phyloP scores from a whole-genome alignment of 2,329 filamentous ascomycete genomes.

The Onygenales sp. region DNA sequence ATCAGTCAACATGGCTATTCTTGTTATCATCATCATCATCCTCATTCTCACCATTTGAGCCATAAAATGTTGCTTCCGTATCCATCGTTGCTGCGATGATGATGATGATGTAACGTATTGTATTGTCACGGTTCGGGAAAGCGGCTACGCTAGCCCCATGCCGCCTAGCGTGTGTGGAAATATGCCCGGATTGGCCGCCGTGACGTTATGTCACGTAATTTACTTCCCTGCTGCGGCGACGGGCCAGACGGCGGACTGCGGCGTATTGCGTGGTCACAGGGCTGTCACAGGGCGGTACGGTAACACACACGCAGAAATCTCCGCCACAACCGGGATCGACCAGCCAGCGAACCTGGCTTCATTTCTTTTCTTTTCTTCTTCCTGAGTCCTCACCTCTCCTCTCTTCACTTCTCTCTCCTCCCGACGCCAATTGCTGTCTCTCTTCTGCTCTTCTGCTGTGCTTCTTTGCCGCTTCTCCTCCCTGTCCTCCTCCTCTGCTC shows the following conservation, averaged over 20 bases:
- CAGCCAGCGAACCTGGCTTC: not conserved
- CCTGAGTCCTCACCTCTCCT: not conserved
- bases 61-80: not conserved
- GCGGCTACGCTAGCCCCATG: not conserved
- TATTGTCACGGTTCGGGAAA: not conserved
- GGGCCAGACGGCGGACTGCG: too few relatives aligned
- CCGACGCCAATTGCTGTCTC: not conserved
- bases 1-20: too few relatives aligned
- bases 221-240: too few relatives aligned
- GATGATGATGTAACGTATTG: not conserved
- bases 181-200: constrained; percentile 1
- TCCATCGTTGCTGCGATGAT: not conserved
- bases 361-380: not conserved
- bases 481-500: not conserved
- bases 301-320: not conserved
- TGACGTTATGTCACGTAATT: too few relatives aligned
- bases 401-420: not conserved
- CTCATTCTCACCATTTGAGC: not conserved
- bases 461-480: constrained; percentile 1
- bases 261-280: too few relatives aligned
- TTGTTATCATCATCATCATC: not conserved
- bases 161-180: not conserved
- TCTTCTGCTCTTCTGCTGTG: not conserved
- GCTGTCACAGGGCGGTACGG: too few relatives aligned
- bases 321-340: constrained; percentile 7